Base-by-base conservation (phyloP, 176 grass and related monocot genomes). In the Aegilops bicornis region DNA sequence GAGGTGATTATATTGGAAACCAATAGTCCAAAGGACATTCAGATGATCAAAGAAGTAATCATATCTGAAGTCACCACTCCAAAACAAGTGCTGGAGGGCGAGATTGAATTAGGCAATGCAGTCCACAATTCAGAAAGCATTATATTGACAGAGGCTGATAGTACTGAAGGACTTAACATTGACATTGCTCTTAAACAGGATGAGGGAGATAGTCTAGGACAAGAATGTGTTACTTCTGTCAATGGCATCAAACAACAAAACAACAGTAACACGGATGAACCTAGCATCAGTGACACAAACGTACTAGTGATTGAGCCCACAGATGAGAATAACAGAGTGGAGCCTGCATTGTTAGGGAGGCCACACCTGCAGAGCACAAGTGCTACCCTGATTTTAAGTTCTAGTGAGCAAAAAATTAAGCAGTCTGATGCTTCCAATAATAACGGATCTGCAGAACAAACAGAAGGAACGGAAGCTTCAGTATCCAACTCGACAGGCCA, bases 1-100 rank as follows among this genome's bases (percentile, higher is more conserved):
- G 84, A 94, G 80, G 87, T 92, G 19, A 89, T 83, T 84, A 84
- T 89, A 84, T 84, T 72, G 33, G 87, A 87, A 92, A 86, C 67
- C 22, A 89, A 91, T 68, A 84, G 76, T 39, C 77, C 48, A 52
- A 63, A 84, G 69, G 85, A 91, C 61, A 81, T 88, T 69, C 85
- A 85, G 29, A 87, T 91, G 81, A 80, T 91, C 62, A 87, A 91
- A 80, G 89, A 91, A 71, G 89, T 88, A 29, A 88, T 91, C 37
- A 77, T 91, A 84, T 84, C 89, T 79, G 89, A 88, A 84, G 76
- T 88, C 42, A 88, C 89, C 24, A 85, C 85, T 47, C 54, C 84
- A n/a, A 90, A 93, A 61, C 65, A 74, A 10, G 20, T 90, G 3
- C 42, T 78, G 30, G 84, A 84, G 14, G 77, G 69, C 29, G 83